Evolutionary conservation across 768 basidiomycete genomes (phyloP).

Genomic region (Coprinellus micaceus): DNA sequence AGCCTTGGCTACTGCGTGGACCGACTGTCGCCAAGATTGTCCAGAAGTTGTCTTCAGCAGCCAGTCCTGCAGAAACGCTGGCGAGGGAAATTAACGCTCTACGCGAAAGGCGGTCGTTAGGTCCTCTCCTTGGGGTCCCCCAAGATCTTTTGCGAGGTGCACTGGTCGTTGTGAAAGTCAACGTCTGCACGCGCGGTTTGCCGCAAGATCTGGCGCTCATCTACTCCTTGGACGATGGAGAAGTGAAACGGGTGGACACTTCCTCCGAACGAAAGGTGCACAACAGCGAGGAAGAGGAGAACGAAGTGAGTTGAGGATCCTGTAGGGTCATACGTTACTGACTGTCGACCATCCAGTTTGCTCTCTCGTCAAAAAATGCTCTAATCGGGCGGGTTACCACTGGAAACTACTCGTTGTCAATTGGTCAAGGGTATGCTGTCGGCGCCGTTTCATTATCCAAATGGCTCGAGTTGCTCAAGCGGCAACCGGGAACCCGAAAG

Average conservation of each 20-base stretch:
- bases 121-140: conserved; percentile 28
- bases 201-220: conserved; percentile 75
- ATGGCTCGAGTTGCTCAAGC: conserved; percentile 50
- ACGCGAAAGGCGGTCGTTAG: conserved; percentile 51
- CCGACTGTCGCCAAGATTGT: conserved; percentile 45
- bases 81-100: conserved; percentile 54
- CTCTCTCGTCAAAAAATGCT: conserved; percentile 31
- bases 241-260: conserved; percentile 36
- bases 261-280: conserved; percentile 5
- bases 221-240: conserved; percentile 56
- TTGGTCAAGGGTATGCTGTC: conserved; percentile 75
- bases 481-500: conserved; percentile 18
- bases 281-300: conserved; percentile 28
- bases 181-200: conserved; percentile 61
- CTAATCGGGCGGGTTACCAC: conserved; percentile 84
- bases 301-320: conserved; percentile 23
- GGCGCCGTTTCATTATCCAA: conserved; percentile 63
- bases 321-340: too few relatives aligned
- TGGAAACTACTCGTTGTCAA: conserved; percentile 76
- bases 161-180: conserved; percentile 63
- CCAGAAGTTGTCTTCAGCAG: conserved; percentile 32
- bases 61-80: conserved; percentile 43
- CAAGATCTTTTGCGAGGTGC: conserved; percentile 54
- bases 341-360: too few relatives aligned
- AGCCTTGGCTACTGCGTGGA: conserved; percentile 73